phyloP scores from a whole-genome alignment of 73 alveolate species.

The Blepharisma japonicum region DNA sequence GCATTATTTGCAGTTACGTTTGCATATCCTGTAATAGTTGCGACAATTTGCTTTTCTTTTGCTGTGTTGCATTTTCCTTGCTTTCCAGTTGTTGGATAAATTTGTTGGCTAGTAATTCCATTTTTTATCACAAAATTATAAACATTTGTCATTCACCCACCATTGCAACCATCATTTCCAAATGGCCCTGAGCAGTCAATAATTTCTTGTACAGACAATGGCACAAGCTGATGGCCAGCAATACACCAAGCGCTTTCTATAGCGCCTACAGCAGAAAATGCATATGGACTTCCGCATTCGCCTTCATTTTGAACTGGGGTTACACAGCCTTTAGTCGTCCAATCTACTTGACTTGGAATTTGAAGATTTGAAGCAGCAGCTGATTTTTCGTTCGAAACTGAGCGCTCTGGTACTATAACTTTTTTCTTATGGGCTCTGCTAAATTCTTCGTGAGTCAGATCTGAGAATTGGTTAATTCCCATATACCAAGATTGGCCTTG shows the following conservation, averaged over 20 bases:
- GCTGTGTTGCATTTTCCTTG: constrained; percentile 30
- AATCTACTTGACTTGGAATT: constrained; percentile 35
- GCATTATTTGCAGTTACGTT: constrained; percentile 36
- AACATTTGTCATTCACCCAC: constrained; percentile 64
- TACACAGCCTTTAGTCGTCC: constrained; percentile 41
- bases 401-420: too few relatives aligned
- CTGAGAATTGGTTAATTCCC: neutral
- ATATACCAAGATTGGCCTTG: neutral
- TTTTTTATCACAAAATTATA: constrained; percentile 41
- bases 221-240: neutral
- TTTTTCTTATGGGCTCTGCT: neutral
- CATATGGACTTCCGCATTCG: constrained; percentile 37
- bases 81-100: constrained; percentile 34
- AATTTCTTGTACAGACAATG: constrained; percentile 37
- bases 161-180: constrained; percentile 66
- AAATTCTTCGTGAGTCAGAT: neutral
- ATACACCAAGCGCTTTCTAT: constrained; percentile 34
- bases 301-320: constrained; percentile 39
- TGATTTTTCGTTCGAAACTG: too few relatives aligned
- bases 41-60: constrained; percentile 34
- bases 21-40: neutral
- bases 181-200: constrained; percentile 33
- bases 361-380: too few relatives aligned
- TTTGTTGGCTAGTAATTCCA: constrained; percentile 27
- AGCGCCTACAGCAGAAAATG: constrained; percentile 40